phyloP scores from a whole-genome alignment of 345 rosid species.

The Pseudoturritis turrita region DNA sequence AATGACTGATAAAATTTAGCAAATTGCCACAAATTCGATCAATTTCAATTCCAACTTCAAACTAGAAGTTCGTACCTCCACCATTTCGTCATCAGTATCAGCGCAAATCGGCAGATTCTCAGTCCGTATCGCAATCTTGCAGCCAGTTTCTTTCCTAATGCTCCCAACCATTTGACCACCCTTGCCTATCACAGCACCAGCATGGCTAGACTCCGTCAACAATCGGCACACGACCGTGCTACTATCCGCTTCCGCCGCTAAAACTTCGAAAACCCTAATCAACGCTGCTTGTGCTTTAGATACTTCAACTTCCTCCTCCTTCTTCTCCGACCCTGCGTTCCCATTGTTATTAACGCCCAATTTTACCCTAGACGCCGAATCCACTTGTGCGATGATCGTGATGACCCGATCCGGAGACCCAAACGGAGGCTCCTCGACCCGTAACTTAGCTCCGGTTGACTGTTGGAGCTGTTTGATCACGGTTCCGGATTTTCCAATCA shows the following conservation, averaged over 20 bases:
- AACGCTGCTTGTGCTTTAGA: constrained; percentile 83
- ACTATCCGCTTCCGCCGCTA: constrained; percentile 27
- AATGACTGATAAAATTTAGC: not conserved
- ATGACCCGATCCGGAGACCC: constrained; percentile 70
- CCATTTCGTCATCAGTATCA: constrained; percentile 55
- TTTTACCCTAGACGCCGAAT: constrained; percentile 17
- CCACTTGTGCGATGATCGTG: constrained; percentile 44
- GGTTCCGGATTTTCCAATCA: constrained; percentile 80
- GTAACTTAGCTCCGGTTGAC: constrained; percentile 69
- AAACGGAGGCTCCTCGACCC: constrained; percentile 64
- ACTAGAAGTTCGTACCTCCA: constrained; percentile 50
- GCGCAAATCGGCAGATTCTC: constrained; percentile 77
- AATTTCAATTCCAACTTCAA: not conserved
- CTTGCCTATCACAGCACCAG: constrained; percentile 77
- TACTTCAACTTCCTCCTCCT: constrained; percentile 43
- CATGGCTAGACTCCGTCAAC: constrained; percentile 67
- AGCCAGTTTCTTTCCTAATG: constrained; percentile 71
- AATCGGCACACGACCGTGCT: constrained; percentile 64
- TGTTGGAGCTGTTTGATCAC: constrained; percentile 79
- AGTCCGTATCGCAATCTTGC: constrained; percentile 54
- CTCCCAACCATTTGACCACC: constrained; percentile 80
- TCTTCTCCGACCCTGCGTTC: not conserved
- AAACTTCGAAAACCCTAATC: constrained; percentile 73
- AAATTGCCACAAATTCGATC: not conserved
- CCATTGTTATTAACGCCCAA: constrained; percentile 18